Conservation (phyloP, 2,329 filamentous ascomycete species). For the Paraphoma sp. region DNA sequence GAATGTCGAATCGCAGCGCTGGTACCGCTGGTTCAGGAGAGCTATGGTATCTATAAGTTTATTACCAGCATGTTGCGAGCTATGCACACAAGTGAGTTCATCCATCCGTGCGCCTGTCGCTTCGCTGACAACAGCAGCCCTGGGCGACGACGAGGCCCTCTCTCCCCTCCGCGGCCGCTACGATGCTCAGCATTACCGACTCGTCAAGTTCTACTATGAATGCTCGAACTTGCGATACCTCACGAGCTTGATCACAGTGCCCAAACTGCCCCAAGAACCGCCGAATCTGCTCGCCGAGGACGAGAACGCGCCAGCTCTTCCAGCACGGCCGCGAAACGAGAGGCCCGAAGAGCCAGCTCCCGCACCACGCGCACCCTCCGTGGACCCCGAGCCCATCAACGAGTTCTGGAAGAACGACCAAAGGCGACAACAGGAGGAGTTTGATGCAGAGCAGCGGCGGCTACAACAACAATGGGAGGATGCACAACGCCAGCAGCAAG, state of each 20-base stretch:
- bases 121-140: conserved; percentile 60
- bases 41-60: conserved; percentile 99
- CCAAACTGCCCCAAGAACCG: conserved; percentile 92
- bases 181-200: conserved; percentile 92
- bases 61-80: conserved; percentile 98
- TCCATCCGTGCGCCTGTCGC: background rate
- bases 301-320: conserved; percentile 79
- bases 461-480: conserved; percentile 87
- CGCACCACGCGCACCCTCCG: conserved; percentile 68
- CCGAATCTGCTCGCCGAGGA: conserved; percentile 88
- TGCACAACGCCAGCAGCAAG: conserved; percentile 79
- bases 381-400: conserved; percentile 92
- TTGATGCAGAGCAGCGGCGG: conserved; percentile 90
- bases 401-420: conserved; percentile 98
- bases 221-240: conserved; percentile 97
- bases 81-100: conserved; percentile 85
- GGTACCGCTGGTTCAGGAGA: conserved; percentile 93
- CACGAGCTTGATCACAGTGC: conserved; percentile 93
- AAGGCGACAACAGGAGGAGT: conserved; percentile 89
- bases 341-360: conserved; percentile 69
- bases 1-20: conserved; percentile 95
- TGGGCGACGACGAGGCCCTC: conserved; percentile 91
- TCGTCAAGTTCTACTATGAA: conserved; percentile 98
- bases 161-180: conserved; percentile 88
- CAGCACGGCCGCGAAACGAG: conserved; percentile 74